Evolutionary conservation across 139 green algal species (phyloP).

Genomic region (Chlamydomonas eustigma): DNA sequence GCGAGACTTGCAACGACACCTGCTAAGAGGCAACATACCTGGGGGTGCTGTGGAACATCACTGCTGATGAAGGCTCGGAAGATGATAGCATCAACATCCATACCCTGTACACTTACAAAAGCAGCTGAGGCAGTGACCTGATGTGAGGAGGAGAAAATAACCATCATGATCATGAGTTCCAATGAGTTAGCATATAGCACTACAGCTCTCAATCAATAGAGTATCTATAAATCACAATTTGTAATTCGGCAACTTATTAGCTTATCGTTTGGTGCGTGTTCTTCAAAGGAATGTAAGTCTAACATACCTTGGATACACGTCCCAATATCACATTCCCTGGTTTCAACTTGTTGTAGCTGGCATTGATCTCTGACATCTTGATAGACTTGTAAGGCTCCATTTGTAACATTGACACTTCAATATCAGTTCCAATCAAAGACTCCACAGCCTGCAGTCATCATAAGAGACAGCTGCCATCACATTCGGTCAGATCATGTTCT

Average conservation of each 20-base stretch:
- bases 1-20: no score
- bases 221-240: no score
- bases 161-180: no score
- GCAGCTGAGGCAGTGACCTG: not conserved
- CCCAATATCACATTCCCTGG: not conserved
- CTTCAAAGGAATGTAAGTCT: no score
- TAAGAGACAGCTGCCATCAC: not conserved
- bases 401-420: constrained; percentile 5
- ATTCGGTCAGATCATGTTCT: not conserved
- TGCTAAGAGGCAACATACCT: no score
- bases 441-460: not conserved
- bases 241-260: no score
- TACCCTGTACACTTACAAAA: not conserved
- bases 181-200: no score
- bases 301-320: not conserved
- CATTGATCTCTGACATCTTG: not conserved
- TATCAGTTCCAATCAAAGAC: not conserved
- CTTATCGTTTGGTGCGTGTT: no score
- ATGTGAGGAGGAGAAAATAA: no score
- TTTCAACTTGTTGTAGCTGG: not conserved
- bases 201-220: no score
- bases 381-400: not conserved
- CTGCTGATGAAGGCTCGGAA: not conserved
- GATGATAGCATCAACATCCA: not conserved
- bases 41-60: not conserved